phyloP scores from a whole-genome alignment of 139 green algal species.

The Coelastrella sp. region DNA sequence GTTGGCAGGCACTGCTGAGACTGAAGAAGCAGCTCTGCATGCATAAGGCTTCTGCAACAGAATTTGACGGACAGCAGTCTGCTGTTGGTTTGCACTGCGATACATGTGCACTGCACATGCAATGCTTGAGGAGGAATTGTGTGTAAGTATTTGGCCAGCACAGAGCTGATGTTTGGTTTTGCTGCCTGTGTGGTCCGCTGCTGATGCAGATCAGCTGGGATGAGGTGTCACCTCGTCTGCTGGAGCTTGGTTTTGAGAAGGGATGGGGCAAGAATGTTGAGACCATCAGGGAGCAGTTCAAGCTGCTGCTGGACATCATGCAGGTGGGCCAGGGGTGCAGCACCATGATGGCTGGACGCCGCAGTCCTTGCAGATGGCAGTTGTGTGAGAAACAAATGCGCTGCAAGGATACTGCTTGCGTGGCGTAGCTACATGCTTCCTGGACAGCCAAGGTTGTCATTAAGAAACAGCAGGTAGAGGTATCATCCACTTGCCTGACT shows the following conservation, averaged over 20 bases:
- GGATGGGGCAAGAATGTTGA: constrained; percentile 81
- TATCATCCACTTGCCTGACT: too few species aligned
- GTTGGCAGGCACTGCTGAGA: too few species aligned
- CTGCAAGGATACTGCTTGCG: neutral
- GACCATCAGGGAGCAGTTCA: constrained; percentile 65
- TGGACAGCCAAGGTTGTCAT: too few species aligned
- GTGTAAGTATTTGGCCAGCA: neutral
- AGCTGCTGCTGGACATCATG: constrained; percentile 80
- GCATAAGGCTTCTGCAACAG: neutral
- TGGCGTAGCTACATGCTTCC: neutral
- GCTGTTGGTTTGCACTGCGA: neutral
- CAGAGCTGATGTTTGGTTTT: neutral
- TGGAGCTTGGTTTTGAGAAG: constrained; percentile 75
- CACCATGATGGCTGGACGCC: neutral
- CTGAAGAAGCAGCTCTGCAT: too few species aligned
- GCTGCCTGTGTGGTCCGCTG: neutral
- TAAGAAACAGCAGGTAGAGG: too few species aligned
- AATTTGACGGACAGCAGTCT: neutral
- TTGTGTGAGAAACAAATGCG: neutral
- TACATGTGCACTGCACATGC: neutral
- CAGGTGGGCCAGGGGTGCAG: constrained; percentile 51
- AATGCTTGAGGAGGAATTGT: neutral
- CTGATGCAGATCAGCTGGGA: constrained; percentile 46
- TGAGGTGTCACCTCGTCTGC: constrained; percentile 47
- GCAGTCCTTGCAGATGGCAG: neutral